Conservation (phyloP, 139 green algal species). For the Desmodesmus armatus region DNA sequence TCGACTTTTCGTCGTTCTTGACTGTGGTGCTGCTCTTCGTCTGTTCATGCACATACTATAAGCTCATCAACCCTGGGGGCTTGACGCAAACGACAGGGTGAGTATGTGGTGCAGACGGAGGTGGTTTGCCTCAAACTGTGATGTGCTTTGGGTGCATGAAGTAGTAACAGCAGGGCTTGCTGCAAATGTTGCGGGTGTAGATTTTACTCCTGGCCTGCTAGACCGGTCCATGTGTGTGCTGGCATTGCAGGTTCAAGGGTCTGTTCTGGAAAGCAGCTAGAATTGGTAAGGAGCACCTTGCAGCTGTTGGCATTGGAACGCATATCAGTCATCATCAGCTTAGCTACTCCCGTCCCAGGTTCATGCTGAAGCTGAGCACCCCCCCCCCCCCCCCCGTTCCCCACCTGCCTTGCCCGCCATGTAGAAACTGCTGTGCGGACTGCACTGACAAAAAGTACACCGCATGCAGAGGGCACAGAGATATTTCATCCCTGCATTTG, state of each 20-base stretch:
- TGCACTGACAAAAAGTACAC: not conserved
- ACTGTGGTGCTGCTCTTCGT: slow-evolving; percentile 93
- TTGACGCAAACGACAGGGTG: slow-evolving; percentile 81
- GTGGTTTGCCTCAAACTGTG: not conserved
- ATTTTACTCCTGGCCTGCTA: not conserved
- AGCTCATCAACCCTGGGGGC: slow-evolving; percentile 79
- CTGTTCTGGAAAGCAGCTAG: slow-evolving; percentile 92
- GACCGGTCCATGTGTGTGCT: not conserved
- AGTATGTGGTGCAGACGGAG: not conserved
- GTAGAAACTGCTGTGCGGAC: not conserved
- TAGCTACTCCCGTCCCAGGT: not conserved
- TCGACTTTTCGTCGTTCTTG: slow-evolving; percentile 95
- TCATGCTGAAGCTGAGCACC: too few relatives aligned
- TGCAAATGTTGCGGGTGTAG: not conserved
- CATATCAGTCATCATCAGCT: not conserved
- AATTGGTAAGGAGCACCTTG: slow-evolving; percentile 66
- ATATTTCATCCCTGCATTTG: not conserved
- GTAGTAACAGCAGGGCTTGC: not conserved
- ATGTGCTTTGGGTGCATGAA: not conserved
- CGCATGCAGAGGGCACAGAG: not conserved
- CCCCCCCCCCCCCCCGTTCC: too few relatives aligned
- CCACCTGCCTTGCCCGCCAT: too few relatives aligned
- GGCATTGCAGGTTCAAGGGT: slow-evolving; percentile 78
- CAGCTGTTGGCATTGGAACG: not conserved
- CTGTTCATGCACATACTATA: slow-evolving; percentile 97